phyloP scores from a whole-genome alignment of 129 eudicot genomes.

The Deinandra increscens region DNA sequence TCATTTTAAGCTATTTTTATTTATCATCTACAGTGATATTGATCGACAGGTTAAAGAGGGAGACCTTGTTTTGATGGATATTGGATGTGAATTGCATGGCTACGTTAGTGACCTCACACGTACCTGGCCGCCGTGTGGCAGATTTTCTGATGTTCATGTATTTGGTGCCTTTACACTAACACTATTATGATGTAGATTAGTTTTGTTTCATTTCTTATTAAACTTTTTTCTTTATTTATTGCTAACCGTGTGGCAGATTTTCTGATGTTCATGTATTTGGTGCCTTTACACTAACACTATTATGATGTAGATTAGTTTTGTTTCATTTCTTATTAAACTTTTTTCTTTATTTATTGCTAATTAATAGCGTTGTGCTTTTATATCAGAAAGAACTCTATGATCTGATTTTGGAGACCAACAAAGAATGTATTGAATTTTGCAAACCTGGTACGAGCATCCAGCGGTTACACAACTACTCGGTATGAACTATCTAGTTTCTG shows the following conservation, averaged over 20 bases:
- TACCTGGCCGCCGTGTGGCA: slow-evolving; percentile 95
- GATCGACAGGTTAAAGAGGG: slow-evolving; percentile 59
- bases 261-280: slow-evolving; percentile 67
- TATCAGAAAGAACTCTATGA: slow-evolving; percentile 81
- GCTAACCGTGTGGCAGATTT: slow-evolving; percentile 68
- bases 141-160: slow-evolving; percentile 73
- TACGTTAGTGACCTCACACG: slow-evolving; percentile 98
- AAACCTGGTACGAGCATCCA: slow-evolving; percentile 83
- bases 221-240: background rate
- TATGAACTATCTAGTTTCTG: slow-evolving; percentile 24
- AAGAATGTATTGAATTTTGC: slow-evolving; percentile 82
- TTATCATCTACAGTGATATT: slow-evolving; percentile 5
- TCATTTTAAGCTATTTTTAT: background rate
- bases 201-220: background rate
- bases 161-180: slow-evolving; percentile 28
- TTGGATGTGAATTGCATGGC: slow-evolving; percentile 95
- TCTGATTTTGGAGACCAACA: slow-evolving; percentile 82
- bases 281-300: slow-evolving; percentile 21
- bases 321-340: background rate
- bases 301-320: slow-evolving; percentile 3
- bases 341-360: background rate
- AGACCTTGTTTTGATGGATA: slow-evolving; percentile 89
- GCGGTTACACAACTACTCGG: slow-evolving; percentile 78
- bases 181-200: background rate
- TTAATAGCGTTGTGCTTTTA: background rate